Evolutionary conservation across 2,329 filamentous ascomycete species (phyloP).

Genomic region (Bipolaris gigantea): DNA sequence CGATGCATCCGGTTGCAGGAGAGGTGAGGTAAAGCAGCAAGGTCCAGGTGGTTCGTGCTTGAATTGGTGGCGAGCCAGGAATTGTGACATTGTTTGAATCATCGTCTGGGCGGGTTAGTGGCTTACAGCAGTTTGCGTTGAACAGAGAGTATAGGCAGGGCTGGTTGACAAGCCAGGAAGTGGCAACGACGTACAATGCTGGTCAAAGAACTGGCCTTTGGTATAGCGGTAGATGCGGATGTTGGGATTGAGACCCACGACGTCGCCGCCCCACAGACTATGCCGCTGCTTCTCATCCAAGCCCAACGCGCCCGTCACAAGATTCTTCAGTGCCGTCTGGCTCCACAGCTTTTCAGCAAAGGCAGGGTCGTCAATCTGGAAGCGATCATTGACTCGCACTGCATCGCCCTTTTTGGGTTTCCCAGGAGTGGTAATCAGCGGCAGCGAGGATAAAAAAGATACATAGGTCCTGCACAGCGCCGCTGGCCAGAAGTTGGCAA

Average conservation of each 20-base stretch:
- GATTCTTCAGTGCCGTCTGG: slow-evolving; percentile 71
- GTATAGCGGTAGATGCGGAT: slow-evolving; percentile 88
- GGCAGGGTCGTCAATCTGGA: slow-evolving; percentile 72
- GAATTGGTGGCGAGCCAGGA: slow-evolving; percentile 41
- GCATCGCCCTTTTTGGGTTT: slow-evolving; percentile 80
- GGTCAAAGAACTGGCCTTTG: slow-evolving; percentile 86
- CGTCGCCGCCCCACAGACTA: slow-evolving; percentile 73
- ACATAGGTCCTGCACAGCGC: slow-evolving; percentile 76
- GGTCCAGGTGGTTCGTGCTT: slow-evolving; percentile 84
- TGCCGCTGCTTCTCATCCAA: slow-evolving; percentile 37
- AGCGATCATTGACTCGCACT: slow-evolving; percentile 85
- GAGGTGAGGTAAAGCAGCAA: slow-evolving; percentile 85
- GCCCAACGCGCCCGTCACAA: slow-evolving; percentile 45
- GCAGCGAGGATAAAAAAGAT: slow-evolving; percentile 69
- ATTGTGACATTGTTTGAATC: slow-evolving; percentile 76
- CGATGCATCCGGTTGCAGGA: slow-evolving; percentile 70
- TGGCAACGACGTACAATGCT: slow-evolving; percentile 71
- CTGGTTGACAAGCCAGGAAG: neutral
- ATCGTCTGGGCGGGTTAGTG: slow-evolving; percentile 61
- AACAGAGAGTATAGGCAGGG: neutral
- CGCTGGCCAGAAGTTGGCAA: slow-evolving; percentile 74
- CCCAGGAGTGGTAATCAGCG: slow-evolving; percentile 75
- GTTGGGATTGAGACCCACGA: slow-evolving; percentile 83
- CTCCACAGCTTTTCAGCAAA: slow-evolving; percentile 80
- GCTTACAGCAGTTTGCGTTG: neutral